Percentiles rank a stretch among this genome's conserved stretches.
Evolutionary conservation across 2,329 filamentous ascomycete species (phyloP).

Genomic region (Triangularia verruculosa): DNA sequence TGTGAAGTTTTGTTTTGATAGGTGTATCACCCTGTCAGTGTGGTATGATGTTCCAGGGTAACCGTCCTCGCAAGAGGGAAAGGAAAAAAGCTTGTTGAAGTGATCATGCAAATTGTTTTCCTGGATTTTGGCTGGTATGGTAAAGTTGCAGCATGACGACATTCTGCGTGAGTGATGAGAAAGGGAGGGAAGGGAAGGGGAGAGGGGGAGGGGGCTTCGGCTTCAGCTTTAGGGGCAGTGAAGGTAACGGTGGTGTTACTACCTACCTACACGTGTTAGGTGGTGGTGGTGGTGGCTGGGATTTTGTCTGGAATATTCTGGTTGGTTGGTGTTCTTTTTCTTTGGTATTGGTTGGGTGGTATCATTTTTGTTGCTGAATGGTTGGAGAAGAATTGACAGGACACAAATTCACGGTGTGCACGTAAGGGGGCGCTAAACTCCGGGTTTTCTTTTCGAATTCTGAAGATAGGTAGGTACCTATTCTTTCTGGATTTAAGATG

Average conservation of each 20-base stretch:
- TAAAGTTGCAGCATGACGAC: background rate
- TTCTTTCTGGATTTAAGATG: too few species aligned
- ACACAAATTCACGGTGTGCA: background rate
- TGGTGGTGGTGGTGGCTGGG: background rate
- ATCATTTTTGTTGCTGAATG: background rate
- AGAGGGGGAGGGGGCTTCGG: background rate
- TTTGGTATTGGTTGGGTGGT: background rate
- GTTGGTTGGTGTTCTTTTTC: too few species aligned
- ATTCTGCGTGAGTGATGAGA: background rate
- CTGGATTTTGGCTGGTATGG: background rate
- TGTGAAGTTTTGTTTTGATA: too few species aligned
- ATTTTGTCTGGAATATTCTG: background rate
- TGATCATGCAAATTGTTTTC: background rate
- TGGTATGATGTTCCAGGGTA: background rate
- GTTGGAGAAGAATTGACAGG: background rate
- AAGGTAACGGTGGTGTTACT: background rate
- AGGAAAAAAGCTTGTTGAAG: background rate
- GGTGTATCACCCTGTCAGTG: background rate
- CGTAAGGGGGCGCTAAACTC: background rate
- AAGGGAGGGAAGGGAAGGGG: too few species aligned
- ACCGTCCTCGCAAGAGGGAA: background rate
- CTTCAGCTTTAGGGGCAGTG: background rate
- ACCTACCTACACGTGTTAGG: background rate
- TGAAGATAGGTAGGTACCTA: too few species aligned
- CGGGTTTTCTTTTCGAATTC: background rate